Percentiles rank a stretch among this genome's conserved stretches.
These are phyloP conservation scores for Phytopythium delawarense DNA, from an alignment of 352 stramenopile genomes.

Conservation along the genomic window DNA sequence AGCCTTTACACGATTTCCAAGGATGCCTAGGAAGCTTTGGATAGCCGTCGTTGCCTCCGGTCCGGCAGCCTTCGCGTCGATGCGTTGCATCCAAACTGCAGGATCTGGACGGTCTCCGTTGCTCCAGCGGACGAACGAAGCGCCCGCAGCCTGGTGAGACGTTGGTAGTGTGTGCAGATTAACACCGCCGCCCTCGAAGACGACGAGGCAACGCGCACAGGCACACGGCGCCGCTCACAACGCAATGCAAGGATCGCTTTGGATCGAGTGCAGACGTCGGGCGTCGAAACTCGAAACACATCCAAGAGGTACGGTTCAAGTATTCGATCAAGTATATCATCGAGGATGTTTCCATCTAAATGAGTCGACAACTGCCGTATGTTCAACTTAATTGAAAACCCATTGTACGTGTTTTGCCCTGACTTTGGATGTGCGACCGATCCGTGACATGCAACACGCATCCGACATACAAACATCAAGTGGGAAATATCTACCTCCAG, in stretches of 20 bases:
- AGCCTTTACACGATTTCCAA: conserved; percentile 2
- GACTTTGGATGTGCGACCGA: conserved; percentile 1
- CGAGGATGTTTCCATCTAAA: too few relatives aligned
- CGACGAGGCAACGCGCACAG: not conserved
- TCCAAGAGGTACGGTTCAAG: conserved; percentile 5
- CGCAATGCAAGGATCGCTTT: not conserved
- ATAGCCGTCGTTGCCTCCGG: not conserved
- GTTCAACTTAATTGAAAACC: not conserved
- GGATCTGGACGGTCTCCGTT: too few relatives aligned
- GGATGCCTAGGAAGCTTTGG: not conserved
- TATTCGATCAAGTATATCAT: not conserved
- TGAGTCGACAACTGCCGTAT: not conserved
- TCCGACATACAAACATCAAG: not conserved
- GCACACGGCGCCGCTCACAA: not conserved
- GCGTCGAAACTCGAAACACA: not conserved
- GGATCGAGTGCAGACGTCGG: not conserved
- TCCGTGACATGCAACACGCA: not conserved
- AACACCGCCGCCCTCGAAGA: not conserved
- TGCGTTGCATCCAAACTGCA: not conserved
- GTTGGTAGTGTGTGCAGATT: too few relatives aligned
- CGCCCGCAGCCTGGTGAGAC: too few relatives aligned
- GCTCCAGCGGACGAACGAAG: not conserved
- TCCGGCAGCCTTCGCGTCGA: not conserved
- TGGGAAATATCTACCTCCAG: not conserved
- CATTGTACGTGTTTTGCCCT: not conserved